phyloP scores from a whole-genome alignment of 768 basidiomycete genomes.

The Pulveroboletus sp. region DNA sequence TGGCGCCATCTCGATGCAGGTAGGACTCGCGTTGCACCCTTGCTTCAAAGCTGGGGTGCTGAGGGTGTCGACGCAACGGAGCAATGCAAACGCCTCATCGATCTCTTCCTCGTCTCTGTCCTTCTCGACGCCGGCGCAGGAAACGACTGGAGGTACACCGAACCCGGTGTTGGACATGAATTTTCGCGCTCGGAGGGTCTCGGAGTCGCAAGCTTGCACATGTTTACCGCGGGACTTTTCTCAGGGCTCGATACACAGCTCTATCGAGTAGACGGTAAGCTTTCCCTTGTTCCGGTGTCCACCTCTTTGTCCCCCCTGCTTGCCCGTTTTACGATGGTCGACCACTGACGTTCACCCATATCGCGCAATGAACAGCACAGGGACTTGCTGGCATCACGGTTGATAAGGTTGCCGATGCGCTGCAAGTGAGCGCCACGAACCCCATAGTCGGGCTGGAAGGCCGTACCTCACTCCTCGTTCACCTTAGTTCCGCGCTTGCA shows the following conservation, averaged over 20 bases:
- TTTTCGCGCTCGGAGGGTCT: constrained; percentile 78
- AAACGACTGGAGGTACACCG: constrained; percentile 71
- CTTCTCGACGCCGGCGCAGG: constrained; percentile 95
- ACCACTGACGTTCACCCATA: constrained; percentile 11
- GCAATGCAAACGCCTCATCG: constrained; percentile 70
- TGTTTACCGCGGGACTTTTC: constrained; percentile 85
- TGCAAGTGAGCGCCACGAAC: constrained; percentile 78
- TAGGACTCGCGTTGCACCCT: constrained; percentile 54
- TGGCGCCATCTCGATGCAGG: constrained; percentile 87
- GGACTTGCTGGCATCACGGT: constrained; percentile 64
- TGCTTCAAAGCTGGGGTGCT: constrained; percentile 55
- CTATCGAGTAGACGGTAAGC: constrained; percentile 73
- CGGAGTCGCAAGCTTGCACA: constrained; percentile 84
- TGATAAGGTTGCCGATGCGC: constrained; percentile 54
- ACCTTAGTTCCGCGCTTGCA: constrained; percentile 68
- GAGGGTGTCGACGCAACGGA: constrained; percentile 47
- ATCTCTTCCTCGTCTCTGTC: constrained; percentile 88
- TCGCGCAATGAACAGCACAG: constrained; percentile 44
- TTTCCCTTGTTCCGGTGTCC: neutral
- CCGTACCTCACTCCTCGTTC: constrained; percentile 69
- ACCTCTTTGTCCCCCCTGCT: neutral
- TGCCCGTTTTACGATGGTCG: neutral
- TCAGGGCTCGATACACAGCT: constrained; percentile 56
- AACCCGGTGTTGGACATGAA: constrained; percentile 46
- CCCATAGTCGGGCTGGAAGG: constrained; percentile 91